phyloP scores from a whole-genome alignment of 768 basidiomycete species.

The Melanogaster broomeanus region DNA sequence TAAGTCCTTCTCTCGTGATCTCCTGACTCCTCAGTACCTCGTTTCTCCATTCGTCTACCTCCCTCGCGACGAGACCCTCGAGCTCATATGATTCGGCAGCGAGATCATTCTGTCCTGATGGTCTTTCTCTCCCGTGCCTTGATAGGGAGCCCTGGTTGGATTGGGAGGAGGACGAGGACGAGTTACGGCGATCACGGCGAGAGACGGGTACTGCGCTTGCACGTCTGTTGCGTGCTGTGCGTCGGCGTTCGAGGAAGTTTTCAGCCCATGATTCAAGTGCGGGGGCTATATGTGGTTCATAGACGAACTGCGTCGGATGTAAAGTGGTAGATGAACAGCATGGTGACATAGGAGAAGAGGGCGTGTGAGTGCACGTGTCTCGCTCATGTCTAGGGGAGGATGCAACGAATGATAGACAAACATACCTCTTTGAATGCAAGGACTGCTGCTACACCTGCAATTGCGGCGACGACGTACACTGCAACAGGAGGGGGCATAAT shows the following conservation, averaged over 20 bases:
- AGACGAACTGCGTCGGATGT: slow-evolving; percentile 51
- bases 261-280: slow-evolving; percentile 49
- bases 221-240: slow-evolving; percentile 26
- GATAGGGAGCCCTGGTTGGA: slow-evolving; percentile 8
- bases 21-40: slow-evolving; percentile 37
- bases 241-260: slow-evolving; percentile 32
- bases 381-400: neutral
- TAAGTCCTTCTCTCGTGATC: slow-evolving; percentile 1
- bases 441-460: slow-evolving; percentile 50
- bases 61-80: slow-evolving; percentile 50
- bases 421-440: slow-evolving; percentile 63
- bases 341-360: neutral
- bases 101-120: slow-evolving; percentile 18
- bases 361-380: slow-evolving; percentile 23
- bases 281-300: slow-evolving; percentile 70
- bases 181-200: slow-evolving; percentile 13
- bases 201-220: slow-evolving; percentile 25
- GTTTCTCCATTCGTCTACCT: slow-evolving; percentile 55
- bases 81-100: slow-evolving; percentile 43
- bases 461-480: slow-evolving; percentile 52
- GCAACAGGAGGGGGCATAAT: slow-evolving; percentile 35
- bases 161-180: slow-evolving; percentile 9
- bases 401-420: neutral
- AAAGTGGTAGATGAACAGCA: neutral
- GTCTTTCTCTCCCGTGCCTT: slow-evolving; percentile 1